Percentiles rank a stretch among this genome's conserved stretches.
Conservation (phyloP, 1,139 yeast genomes). For the Lodderomyces oxycetoniae region DNA sequence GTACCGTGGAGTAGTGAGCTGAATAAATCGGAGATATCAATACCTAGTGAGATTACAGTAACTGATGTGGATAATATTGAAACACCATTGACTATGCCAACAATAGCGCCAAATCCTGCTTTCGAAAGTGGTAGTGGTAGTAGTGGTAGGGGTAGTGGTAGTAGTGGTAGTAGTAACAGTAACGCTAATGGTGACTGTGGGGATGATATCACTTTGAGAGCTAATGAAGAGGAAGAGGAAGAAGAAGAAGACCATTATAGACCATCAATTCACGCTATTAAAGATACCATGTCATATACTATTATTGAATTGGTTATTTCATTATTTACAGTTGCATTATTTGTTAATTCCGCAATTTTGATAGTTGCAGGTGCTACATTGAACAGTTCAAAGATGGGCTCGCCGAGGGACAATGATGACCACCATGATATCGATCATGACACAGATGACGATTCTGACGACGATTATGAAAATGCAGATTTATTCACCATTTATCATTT, state of each 20-base stretch:
- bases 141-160: conserved; percentile 26
- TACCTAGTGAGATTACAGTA: conserved; percentile 1
- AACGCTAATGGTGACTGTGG: conserved; percentile 21
- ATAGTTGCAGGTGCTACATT: conserved; percentile 75
- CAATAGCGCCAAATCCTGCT: conserved; percentile 9
- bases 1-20: conserved; percentile 17
- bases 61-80: conserved; percentile 5
- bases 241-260: conserved; percentile 40
- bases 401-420: conserved; percentile 15
- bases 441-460: conserved; percentile 42
- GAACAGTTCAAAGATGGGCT: conserved; percentile 14
- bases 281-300: conserved; percentile 63
- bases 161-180: neutral
- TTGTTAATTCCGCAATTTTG: conserved; percentile 74
- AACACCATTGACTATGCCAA: conserved; percentile 14
- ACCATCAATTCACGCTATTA: conserved; percentile 65
- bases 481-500: conserved; percentile 78
- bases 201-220: conserved; percentile 20
- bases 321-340: conserved; percentile 69
- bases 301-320: conserved; percentile 61
- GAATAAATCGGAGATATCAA: conserved; percentile 4
- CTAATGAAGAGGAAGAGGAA: conserved; percentile 15
- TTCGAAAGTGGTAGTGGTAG: too few relatives aligned
- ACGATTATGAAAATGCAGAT: conserved; percentile 59
- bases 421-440: conserved; percentile 41